Evolutionary conservation across 371 early-diverging fungal species (phyloP), one percentile per base, ranked within the genome.

Genomic region (Smittium mucronatum): DNA sequence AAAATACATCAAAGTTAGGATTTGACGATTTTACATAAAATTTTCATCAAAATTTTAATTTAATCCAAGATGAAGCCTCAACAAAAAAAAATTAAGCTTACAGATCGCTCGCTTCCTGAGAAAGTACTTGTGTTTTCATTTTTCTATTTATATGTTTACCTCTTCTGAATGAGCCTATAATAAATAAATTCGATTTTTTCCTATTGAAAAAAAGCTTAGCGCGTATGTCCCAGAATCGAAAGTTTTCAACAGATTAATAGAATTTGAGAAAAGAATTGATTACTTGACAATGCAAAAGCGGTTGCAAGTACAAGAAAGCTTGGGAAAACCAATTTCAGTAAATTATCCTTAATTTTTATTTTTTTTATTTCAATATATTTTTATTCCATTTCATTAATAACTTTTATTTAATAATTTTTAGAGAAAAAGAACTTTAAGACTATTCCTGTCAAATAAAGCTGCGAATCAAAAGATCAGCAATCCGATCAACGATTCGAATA

Each of bases 191-290:
- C n/a, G n/a, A n/a, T n/a, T n/a, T n/a, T n/a, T n/a, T n/a, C n/a
- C n/a, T n/a, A n/a, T n/a, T n/a, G n/a, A n/a, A n/a, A n/a, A n/a
- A n/a, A 75, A 90, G 89, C 87, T 96, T 76, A 93, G 93, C 69
- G 79, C 88, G 0, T 88, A 89, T 78, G 88, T 95, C 16, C 97
- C 97, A 8, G 97, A 97, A 80, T 90, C 95, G 26, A 86, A 84
- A 64, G 75, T 93, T 58, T 95, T 93, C 77, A 84, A 82, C 25
- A 87, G 93, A 70, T 84, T 97, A 30, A 84, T 86, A 71, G 88
- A 91, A 32, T 85, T 89, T 71, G 98, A 97, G 80, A 89, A 87
- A 72, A 85, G 84, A 73, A 78, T 97, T 66, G 96, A 97, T 79
- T 87, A 90, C 0, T 88, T 88, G 36, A 91, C 96, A 65, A 84